phyloP scores from a whole-genome alignment of 768 basidiomycete genomes.

The Pulveroboletus sp. region DNA sequence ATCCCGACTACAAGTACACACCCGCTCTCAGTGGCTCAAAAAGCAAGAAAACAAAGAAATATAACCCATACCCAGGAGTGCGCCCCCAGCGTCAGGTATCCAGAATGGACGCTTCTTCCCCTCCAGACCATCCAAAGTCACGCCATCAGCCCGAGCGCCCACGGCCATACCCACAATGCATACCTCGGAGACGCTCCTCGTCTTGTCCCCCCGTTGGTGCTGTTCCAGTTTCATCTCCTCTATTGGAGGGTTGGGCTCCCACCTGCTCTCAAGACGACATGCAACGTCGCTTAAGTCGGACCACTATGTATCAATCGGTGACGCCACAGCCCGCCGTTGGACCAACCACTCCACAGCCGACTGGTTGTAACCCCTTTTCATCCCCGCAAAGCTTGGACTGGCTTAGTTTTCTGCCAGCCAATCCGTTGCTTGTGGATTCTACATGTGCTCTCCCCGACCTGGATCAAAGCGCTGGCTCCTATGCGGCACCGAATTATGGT shows the following conservation, averaged over 20 bases:
- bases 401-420: constrained; percentile 8
- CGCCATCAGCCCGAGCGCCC: constrained; percentile 15
- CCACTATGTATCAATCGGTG: constrained; percentile 33
- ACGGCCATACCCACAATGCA: constrained; percentile 20
- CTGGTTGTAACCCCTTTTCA: neutral
- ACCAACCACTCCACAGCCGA: neutral
- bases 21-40: constrained; percentile 25
- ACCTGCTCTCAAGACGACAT: constrained; percentile 30
- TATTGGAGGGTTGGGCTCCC: constrained; percentile 17
- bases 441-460: neutral
- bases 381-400: constrained; percentile 7
- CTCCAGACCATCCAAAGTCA: constrained; percentile 1
- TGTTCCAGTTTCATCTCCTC: constrained; percentile 20
- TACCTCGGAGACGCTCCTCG: constrained; percentile 33
- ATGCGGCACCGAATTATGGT: neutral
- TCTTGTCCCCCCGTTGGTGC: constrained; percentile 40
- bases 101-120: neutral
- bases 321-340: constrained; percentile 9
- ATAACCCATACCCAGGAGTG: constrained; percentile 5
- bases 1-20: constrained; percentile 43
- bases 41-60: constrained; percentile 17
- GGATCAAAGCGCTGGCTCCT: constrained; percentile 1
- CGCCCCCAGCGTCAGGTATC: constrained; percentile 11
- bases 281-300: constrained; percentile 31
- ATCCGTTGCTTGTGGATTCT: constrained; percentile 3